A percentile compares a stretch with the other conserved stretches of the same genome.
Evolutionary conservation across 805 yeast species (phyloP).

Genomic region (Starmerella floris): DNA sequence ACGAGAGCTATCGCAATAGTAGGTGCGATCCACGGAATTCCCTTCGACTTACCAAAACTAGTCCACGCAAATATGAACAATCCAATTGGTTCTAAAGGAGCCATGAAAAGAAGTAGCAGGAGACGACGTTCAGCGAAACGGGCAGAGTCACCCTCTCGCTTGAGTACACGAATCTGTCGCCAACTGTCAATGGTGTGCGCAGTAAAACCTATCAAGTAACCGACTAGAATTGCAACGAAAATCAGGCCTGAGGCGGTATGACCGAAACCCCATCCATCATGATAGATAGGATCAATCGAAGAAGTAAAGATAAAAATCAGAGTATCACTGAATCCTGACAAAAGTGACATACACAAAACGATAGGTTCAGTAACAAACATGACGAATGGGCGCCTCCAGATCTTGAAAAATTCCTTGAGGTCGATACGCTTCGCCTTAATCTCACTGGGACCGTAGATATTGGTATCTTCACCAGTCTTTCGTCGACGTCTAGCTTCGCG

Average conservation of each 20-base stretch:
- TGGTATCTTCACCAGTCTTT: slow-evolving; percentile 26
- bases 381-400: slow-evolving; percentile 32
- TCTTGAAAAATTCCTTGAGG: slow-evolving; percentile 4
- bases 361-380: slow-evolving; percentile 33
- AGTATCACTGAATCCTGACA: slow-evolving; percentile 33
- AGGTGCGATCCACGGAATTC: slow-evolving; percentile 32
- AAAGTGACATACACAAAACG: slow-evolving; percentile 30
- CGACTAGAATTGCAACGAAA: slow-evolving; percentile 29
- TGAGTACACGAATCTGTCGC: slow-evolving; percentile 26
- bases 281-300: slow-evolving; percentile 28
- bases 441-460: slow-evolving; percentile 29
- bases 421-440: slow-evolving; percentile 11
- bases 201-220: slow-evolving; percentile 29
- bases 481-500: slow-evolving; percentile 31
- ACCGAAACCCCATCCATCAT: slow-evolving; percentile 32
- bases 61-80: slow-evolving; percentile 35
- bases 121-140: slow-evolving; percentile 20
- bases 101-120: slow-evolving; percentile 28
- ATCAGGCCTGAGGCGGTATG: slow-evolving; percentile 27
- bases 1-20: slow-evolving; percentile 30
- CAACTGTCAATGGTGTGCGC: slow-evolving; percentile 28
- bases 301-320: slow-evolving; percentile 32
- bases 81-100: slow-evolving; percentile 32
- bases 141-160: slow-evolving; percentile 24
- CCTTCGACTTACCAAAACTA: slow-evolving; percentile 28